Percentiles rank a stretch among this genome's conserved stretches.
These are phyloP conservation scores for Globisporangium irregulare DNA, from an alignment of 352 stramenopile genomes.

Conservation along the genomic window DNA sequence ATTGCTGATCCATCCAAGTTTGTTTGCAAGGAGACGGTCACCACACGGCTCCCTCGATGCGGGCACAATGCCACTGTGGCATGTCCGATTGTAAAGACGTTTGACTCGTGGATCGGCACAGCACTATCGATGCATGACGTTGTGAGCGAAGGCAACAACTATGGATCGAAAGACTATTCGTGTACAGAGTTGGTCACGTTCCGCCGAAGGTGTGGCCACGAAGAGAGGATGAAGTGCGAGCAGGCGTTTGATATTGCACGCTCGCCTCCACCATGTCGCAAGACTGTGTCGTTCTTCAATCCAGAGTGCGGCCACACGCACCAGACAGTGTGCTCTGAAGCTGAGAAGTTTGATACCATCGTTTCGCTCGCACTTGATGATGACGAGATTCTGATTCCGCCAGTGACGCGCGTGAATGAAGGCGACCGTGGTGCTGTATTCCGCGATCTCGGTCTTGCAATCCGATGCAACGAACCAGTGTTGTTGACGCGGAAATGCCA, in stretches of 20 bases:
- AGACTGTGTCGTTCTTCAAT: conserved; percentile 46
- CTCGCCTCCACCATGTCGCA: conserved; percentile 38
- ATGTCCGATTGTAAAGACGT: conserved; percentile 40
- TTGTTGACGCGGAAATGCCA: conserved; percentile 35
- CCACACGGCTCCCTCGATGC: conserved; percentile 56
- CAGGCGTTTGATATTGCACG: conserved; percentile 66
- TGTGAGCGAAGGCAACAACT: conserved; percentile 56
- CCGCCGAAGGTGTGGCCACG: conserved; percentile 59
- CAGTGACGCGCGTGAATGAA: conserved; percentile 36
- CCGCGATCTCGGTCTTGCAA: conserved; percentile 37
- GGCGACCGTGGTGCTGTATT: conserved; percentile 27
- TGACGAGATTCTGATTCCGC: conserved; percentile 5
- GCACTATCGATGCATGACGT: conserved; percentile 30
- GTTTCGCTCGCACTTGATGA: conserved; percentile 3
- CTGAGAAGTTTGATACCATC: conserved; percentile 11
- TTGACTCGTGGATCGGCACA: conserved; percentile 51
- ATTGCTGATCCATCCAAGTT: conserved; percentile 25
- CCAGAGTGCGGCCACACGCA: conserved; percentile 70
- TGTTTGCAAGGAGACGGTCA: conserved; percentile 54
- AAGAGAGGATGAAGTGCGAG: conserved; percentile 50
- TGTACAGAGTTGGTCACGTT: conserved; percentile 64
- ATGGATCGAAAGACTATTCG: conserved; percentile 67
- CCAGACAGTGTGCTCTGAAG: conserved; percentile 51
- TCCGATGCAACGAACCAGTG: conserved; percentile 39
- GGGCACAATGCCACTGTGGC: conserved; percentile 46